Evolutionary conservation across 768 basidiomycete genomes (phyloP), one percentile per base, ranked within the genome.

Genomic region (Chalciporus piperatus): DNA sequence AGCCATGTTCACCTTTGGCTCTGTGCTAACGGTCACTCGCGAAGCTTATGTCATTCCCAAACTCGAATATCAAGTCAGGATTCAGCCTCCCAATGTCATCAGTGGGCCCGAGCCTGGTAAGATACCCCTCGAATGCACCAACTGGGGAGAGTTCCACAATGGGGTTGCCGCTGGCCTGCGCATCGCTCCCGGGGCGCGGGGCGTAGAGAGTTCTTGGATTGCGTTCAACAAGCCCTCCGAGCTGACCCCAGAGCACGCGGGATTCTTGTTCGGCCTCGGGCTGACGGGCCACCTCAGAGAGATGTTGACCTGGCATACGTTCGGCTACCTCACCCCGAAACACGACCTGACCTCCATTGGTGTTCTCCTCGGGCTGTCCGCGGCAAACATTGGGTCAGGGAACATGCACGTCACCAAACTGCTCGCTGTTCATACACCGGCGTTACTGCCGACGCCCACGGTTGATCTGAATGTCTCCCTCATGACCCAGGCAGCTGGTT

Each of bases 101-200:
- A 77, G 85, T 28, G 67, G 78, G 14, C 83, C 85, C 1, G 90
- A 92, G 51, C 64, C 75, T n/a, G 84, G 85, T 17, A 89, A 91
- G 65, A 80, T 93, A 52, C 75, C 80, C 0, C 59, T 70, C 1
- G 95, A 98, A 39, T 85, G 84, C 27, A 70, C 82, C 6, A 80
- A 77, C 46, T 99, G 96, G 97, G 93, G 91, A n/a, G 90, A 95
- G 54, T 99, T 99, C 70, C 94, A 98, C 70, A 94, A 96, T 56
- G 97, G 97, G 10, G 96, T 97, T 0, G 92, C 93, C 8, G 90
- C 92, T 4, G 97, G 88, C 3, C 69, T 99, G 40, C 84, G 91
- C 7, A 83, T 98, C 45, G 84, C 87, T 0, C 83, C 89, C 0
- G 78, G 81, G n/a, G 80, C 86, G 9, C 70, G 74, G 43, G 83